These are phyloP conservation scores for Strobilomyces confusus DNA, from an alignment of 768 basidiomycete species.

Conservation along the genomic window DNA sequence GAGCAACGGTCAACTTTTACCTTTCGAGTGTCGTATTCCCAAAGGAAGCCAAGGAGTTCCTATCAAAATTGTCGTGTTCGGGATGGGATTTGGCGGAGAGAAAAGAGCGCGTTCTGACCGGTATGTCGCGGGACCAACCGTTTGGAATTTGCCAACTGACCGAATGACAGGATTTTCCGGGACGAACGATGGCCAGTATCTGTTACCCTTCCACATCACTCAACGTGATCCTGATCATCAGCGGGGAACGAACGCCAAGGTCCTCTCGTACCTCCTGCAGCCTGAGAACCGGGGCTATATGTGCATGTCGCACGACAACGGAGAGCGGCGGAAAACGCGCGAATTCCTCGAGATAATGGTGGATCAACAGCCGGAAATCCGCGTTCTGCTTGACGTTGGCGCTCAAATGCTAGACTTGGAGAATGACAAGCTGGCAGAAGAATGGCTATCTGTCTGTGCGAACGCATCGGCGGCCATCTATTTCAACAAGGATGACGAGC, in stretches of 20 bases:
- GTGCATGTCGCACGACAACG: slow-evolving; percentile 4
- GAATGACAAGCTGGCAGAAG: not conserved
- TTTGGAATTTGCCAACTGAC: too few species aligned
- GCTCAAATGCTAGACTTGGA: slow-evolving; percentile 38
- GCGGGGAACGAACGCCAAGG: slow-evolving; percentile 4
- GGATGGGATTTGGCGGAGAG: slow-evolving; percentile 37
- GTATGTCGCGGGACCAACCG: not conserved
- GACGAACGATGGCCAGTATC: slow-evolving; percentile 38
- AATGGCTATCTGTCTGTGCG: not conserved
- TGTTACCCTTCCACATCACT: slow-evolving; percentile 32
- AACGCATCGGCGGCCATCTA: not conserved
- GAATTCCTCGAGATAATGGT: slow-evolving; percentile 30
- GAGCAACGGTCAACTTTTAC: slow-evolving; percentile 21
- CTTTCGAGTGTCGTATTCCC: not conserved
- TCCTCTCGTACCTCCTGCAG: too few species aligned
- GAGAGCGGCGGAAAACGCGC: slow-evolving; percentile 12
- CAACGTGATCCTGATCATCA: too few species aligned
- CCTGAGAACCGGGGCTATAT: slow-evolving; percentile 9
- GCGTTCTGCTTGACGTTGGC: slow-evolving; percentile 36
- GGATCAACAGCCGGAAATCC: slow-evolving; percentile 26
- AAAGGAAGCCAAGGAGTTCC: slow-evolving; percentile 33
- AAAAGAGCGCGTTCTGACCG: slow-evolving; percentile 14
- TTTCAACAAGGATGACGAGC: not conserved
- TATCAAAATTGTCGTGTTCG: slow-evolving; percentile 31
- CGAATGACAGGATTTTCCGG: slow-evolving; percentile 33